Conservation (phyloP, 176 grass and related monocot genomes). For the Aechmea fasciata region DNA sequence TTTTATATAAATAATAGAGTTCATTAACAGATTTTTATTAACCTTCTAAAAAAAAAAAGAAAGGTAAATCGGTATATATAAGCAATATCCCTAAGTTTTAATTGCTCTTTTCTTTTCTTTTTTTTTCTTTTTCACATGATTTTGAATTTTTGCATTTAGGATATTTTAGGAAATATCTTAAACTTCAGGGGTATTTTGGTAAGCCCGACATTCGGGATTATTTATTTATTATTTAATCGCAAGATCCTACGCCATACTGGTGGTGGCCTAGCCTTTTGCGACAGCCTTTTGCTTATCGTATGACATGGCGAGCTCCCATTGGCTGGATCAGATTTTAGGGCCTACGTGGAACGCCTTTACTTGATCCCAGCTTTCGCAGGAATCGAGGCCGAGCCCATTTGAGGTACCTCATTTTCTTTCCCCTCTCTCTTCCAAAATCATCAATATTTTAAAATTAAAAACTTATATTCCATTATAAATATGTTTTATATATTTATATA, state of each 20-base stretch:
- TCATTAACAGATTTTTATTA: too few relatives aligned
- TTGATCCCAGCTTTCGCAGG: slow-evolving; percentile 22
- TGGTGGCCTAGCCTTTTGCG: background rate
- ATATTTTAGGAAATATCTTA: background rate
- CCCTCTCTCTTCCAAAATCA: background rate
- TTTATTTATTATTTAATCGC: background rate
- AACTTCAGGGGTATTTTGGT: background rate
- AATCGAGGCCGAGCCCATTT: background rate
- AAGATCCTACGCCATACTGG: background rate
- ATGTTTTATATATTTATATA: background rate
- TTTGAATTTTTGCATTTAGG: background rate
- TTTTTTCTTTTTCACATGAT: background rate
- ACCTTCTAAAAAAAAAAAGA: too few relatives aligned
- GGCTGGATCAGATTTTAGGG: slow-evolving; percentile 19
- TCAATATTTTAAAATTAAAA: slow-evolving; percentile 1
- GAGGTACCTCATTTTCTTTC: slow-evolving; percentile 8
- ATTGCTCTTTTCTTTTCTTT: too few relatives aligned
- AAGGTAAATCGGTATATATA: too few relatives aligned
- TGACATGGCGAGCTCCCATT: slow-evolving; percentile 9
- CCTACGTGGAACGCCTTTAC: slow-evolving; percentile 12
- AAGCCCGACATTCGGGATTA: background rate
- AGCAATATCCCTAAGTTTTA: too few relatives aligned
- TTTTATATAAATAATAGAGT: too few relatives aligned
- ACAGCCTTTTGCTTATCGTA: slow-evolving; percentile 22
- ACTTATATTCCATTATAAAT: background rate